Conservation (phyloP, 225 moss, liverwort and hornwort genomes). For the Straminergon stramineum region DNA sequence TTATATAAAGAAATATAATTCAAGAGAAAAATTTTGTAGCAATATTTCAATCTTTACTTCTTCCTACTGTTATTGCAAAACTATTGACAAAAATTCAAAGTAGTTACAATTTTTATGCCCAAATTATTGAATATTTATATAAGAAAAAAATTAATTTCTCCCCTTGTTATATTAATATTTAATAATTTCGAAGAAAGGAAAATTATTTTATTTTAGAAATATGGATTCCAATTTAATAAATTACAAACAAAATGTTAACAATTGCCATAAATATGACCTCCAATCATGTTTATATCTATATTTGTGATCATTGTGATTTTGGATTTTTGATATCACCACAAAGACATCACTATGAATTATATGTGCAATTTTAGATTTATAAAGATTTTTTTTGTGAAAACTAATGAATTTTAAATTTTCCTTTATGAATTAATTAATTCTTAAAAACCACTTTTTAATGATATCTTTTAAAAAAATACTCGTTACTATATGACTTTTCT, state of each 20-base stretch:
- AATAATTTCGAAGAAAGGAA: neutral
- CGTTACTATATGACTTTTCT: no score
- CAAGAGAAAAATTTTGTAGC: neutral
- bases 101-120: neutral
- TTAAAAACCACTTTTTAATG: no score
- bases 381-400: no score
- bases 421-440: neutral
- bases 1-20: neutral
- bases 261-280: neutral
- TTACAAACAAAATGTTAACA: neutral
- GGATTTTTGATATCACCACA: neutral
- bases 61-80: neutral
- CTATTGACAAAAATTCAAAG: neutral
- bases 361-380: neutral
- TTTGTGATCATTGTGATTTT: neutral
- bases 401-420: no score
- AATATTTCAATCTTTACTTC: neutral
- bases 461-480: no score
- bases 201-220: neutral
- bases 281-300: rapidly evolving
- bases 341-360: neutral
- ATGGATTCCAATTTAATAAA: neutral
- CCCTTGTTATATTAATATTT: no score
- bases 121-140: neutral
- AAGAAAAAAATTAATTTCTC: rapidly evolving